These are phyloP conservation scores for Sambucus nigra DNA, from an alignment of 129 eudicot genomes.

Conservation along the genomic window DNA sequence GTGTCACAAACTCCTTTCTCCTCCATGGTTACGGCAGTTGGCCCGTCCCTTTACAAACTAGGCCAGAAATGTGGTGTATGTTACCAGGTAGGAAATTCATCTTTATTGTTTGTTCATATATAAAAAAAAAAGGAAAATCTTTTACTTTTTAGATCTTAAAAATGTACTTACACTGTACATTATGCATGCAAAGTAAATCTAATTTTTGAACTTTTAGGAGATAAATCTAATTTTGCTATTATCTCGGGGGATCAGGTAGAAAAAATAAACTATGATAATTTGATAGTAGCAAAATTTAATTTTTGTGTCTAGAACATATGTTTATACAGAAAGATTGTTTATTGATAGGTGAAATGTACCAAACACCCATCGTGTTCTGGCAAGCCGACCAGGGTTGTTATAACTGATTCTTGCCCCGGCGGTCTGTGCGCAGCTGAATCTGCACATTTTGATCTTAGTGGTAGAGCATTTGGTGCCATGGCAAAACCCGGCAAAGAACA, in stretches of 20 bases:
- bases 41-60: conserved; percentile 70
- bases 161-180: no score
- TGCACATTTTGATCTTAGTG: conserved; percentile 87
- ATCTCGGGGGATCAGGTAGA: no score
- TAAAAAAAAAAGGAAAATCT: no score
- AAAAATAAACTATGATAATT: no score
- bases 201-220: no score
- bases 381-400: conserved; percentile 58
- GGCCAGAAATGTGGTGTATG: conserved; percentile 95
- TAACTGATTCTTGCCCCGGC: conserved; percentile 82
- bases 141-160: no score
- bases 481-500: conserved; percentile 65
- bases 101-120: no score
- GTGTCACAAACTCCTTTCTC: conserved; percentile 77
- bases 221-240: no score
- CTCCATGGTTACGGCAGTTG: conserved; percentile 69
- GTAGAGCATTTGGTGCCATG: conserved; percentile 89
- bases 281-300: no score
- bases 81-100: conserved; percentile 70
- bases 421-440: conserved; percentile 45
- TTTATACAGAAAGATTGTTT: no score
- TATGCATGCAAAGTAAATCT: no score
- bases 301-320: no score
- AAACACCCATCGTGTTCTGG: conserved; percentile 58
- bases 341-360: conserved; percentile 52